These are phyloP conservation scores for Trichoderma sp. DNA, from an alignment of 2,329 filamentous ascomycete species.

Conservation along the genomic window DNA sequence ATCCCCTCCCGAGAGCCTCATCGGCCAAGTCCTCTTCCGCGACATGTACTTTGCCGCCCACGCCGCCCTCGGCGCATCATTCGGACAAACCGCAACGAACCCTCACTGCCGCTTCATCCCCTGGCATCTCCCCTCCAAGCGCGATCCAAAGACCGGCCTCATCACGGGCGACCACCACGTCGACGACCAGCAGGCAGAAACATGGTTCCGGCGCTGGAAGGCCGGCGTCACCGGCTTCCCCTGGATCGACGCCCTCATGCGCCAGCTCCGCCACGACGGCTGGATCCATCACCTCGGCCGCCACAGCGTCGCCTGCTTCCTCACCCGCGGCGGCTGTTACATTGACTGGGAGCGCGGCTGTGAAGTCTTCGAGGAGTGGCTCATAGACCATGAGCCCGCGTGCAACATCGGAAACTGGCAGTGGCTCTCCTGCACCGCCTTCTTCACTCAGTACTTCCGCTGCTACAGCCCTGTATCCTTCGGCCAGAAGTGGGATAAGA, in stretches of 20 bases:
- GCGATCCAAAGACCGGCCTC: slow-evolving; percentile 42
- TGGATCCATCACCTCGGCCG: slow-evolving; percentile 80
- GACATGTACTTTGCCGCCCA: slow-evolving; percentile 85
- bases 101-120: slow-evolving; percentile 69
- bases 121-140: slow-evolving; percentile 69
- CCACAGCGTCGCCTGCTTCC: slow-evolving; percentile 75
- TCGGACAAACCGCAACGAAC: slow-evolving; percentile 65
- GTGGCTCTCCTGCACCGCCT: slow-evolving; percentile 73
- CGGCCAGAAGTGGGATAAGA: slow-evolving; percentile 71
- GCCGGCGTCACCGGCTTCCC: slow-evolving; percentile 70
- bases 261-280: slow-evolving; percentile 66
- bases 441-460: slow-evolving; percentile 69
- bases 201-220: slow-evolving; percentile 67
- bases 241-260: slow-evolving; percentile 79
- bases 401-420: slow-evolving; percentile 78
- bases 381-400: slow-evolving; percentile 71
- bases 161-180: slow-evolving; percentile 61
- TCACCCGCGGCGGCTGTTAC: slow-evolving; percentile 77
- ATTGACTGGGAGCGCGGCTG: slow-evolving; percentile 76
- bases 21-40: slow-evolving; percentile 71
- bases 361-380: slow-evolving; percentile 73
- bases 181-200: slow-evolving; percentile 60
- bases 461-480: slow-evolving; percentile 71
- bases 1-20: slow-evolving; percentile 64
- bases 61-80: slow-evolving; percentile 61